Base-by-base conservation (phyloP, 345 rosid genomes). In the Syzygium oleosum region DNA sequence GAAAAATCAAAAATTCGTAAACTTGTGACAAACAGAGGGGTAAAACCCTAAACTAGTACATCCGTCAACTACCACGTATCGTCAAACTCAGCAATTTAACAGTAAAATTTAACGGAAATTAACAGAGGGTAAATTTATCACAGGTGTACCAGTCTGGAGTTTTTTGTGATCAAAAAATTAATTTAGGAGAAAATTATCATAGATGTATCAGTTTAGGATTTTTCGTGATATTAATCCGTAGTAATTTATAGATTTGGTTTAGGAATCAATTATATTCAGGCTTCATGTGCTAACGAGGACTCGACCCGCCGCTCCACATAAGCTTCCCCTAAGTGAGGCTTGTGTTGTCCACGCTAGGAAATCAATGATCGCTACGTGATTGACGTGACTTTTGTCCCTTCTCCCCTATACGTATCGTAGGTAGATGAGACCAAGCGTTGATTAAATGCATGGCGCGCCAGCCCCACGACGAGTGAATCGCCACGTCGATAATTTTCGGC, bases 401-500 rank as follows among this genome's bases (percentile, higher is more conserved):
- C 46, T 11, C 6, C 19, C 43, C 41, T 3, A 3, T 17, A 12
- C 12, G 6, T 16, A 65, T 15, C 23, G 4, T 65, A 16, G 78
- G 78, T 7, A 31, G 78, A 65, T 17, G 12, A 31, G 41, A 4
- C 41, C 77, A 14, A 7, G 41, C 41, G 4, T 38, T 3, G 41
- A 38, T 38, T 38, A 38, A 38, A 38, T 38, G 41, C 41, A 38
- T 38, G 41, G 41, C 4, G 3, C 77, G 1, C 11, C 11, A 4
- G 41, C 41, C 41, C 41, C 41, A 56, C 1, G 11, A 2, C 2
- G 5, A 65, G 19, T 31, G 0, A 4, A 31, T 5, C 0, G 1
- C 0, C 5, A 3, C 9, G 2, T 34, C 6, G 0, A 11, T 6
- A 7, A 34, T 68, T 34, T 65, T 7, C 1, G 0, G 16, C 4